Percentiles rank a stretch among this genome's conserved stretches.
Conservation (phyloP, 1,284 basidiomycete genomes). For the Trichosporon ovoides region DNA sequence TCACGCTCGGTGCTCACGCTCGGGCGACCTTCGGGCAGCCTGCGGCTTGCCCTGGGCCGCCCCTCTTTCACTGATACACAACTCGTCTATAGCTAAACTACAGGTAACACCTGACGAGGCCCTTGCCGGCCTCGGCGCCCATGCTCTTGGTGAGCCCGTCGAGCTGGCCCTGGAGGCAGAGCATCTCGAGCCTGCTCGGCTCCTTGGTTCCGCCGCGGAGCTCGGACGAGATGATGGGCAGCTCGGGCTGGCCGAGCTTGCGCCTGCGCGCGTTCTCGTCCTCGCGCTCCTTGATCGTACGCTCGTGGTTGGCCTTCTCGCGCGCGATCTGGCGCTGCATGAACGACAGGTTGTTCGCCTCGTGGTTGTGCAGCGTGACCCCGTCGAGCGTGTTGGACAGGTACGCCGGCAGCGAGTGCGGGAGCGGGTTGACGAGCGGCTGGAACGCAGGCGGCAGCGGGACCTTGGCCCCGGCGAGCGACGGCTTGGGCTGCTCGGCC, state of each 20-base stretch:
- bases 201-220: slow-evolving; percentile 82
- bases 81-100: slow-evolving; percentile 19
- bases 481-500: slow-evolving; percentile 33
- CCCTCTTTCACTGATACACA: slow-evolving; percentile 8
- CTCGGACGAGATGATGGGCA: slow-evolving; percentile 79
- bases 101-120: slow-evolving; percentile 47
- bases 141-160: slow-evolving; percentile 76
- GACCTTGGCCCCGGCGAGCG: slow-evolving; percentile 34
- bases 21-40: too few species aligned
- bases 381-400: slow-evolving; percentile 78
- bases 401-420: slow-evolving; percentile 53
- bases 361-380: slow-evolving; percentile 78
- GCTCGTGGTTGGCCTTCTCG: slow-evolving; percentile 78
- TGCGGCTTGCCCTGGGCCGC: too few species aligned
- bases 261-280: slow-evolving; percentile 82
- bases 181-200: slow-evolving; percentile 82
- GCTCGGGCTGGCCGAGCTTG: slow-evolving; percentile 75
- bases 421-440: slow-evolving; percentile 47
- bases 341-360: slow-evolving; percentile 91
- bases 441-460: slow-evolving; percentile 55
- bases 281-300: slow-evolving; percentile 71
- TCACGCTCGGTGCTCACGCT: too few species aligned
- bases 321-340: slow-evolving; percentile 83
- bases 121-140: slow-evolving; percentile 61
- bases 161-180: slow-evolving; percentile 78